Conservation (phyloP, 2,329 filamentous ascomycete genomes). For the Alternaria ventricosa region DNA sequence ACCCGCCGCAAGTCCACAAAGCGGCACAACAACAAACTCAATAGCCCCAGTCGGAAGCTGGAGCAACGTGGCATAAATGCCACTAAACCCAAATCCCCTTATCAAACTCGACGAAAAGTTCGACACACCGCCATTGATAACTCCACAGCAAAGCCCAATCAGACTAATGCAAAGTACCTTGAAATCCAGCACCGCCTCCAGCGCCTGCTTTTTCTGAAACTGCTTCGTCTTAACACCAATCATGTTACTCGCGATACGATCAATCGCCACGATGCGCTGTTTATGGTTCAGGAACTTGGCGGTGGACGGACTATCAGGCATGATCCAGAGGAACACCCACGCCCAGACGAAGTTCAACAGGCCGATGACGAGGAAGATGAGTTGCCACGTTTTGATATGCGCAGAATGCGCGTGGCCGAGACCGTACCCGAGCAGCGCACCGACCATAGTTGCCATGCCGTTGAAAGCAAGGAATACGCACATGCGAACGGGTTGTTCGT, state of each 20-base stretch:
- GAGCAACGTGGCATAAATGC: constrained; percentile 51
- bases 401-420: constrained; percentile 39
- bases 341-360: constrained; percentile 47
- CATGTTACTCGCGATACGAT: constrained; percentile 51
- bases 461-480: constrained; percentile 53
- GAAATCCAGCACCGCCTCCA: constrained; percentile 51
- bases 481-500: constrained; percentile 52
- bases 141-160: constrained; percentile 53
- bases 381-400: constrained; percentile 42
- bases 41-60: constrained; percentile 54
- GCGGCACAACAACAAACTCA: constrained; percentile 51
- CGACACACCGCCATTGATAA: constrained; percentile 59
- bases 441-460: constrained; percentile 48
- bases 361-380: constrained; percentile 49
- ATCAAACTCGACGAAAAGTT: constrained; percentile 58
- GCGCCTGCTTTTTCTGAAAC: constrained; percentile 46
- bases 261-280: constrained; percentile 49
- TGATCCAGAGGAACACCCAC: constrained; percentile 43
- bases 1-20: constrained; percentile 43
- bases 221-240: constrained; percentile 52
- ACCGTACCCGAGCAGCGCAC: constrained; percentile 46
- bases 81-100: constrained; percentile 53
- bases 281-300: constrained; percentile 49
- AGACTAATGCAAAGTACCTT: constrained; percentile 50
- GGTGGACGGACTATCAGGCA: constrained; percentile 47